Base-by-base conservation (phyloP, 306 rosid species). In the Cicer pinnatifidum region DNA sequence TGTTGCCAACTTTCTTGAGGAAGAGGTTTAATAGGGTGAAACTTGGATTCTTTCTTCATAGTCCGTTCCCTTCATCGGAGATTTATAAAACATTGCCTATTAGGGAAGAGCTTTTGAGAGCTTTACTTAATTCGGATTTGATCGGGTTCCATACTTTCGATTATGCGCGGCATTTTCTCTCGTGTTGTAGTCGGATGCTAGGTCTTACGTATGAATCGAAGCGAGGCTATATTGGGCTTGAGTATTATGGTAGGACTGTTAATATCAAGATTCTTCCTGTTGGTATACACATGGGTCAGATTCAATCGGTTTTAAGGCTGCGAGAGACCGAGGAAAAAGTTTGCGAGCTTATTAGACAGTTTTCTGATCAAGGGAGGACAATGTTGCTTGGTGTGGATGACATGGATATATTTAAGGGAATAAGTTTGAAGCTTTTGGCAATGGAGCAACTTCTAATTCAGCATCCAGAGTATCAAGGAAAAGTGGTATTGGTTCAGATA, bases 61-160 rank as follows among this genome's bases (percentile, higher is more conserved):
- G 97, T 10, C 97, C 97, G 1, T 91, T 91, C 62, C 95, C 97
- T 47, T 91, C 92, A 1, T 91, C 96, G 0, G 97, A 91, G 66
- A 91, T 91, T 17, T 91, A 91, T 33, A 81, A 85, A 76, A 91
- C 97, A 23, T 84, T 91, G 73, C 96, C 97, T 5, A 80, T 88
- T 12, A 85, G 97, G 82, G 97, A 91, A 37, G 97, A 91, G 67
- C 82, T 91, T 47, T 75, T 92, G 40, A 82, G 91, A 10, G 96
- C 93, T 47, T 91, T 92, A 33, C 82, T 92, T 62, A 92, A 92
- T 81, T 85, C 93, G 0, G 97, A 92, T 80, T 85, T 91, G 71
- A 89, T 91, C 13, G 97, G 97, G 63, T 89, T 91, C 74, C 97
- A 91, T 69, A 92, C 97, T 0, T 92, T 92, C 64, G 97, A 92